Conservation (phyloP, 2,329 filamentous ascomycete genomes). For the Pyrenochaeta sp. region DNA sequence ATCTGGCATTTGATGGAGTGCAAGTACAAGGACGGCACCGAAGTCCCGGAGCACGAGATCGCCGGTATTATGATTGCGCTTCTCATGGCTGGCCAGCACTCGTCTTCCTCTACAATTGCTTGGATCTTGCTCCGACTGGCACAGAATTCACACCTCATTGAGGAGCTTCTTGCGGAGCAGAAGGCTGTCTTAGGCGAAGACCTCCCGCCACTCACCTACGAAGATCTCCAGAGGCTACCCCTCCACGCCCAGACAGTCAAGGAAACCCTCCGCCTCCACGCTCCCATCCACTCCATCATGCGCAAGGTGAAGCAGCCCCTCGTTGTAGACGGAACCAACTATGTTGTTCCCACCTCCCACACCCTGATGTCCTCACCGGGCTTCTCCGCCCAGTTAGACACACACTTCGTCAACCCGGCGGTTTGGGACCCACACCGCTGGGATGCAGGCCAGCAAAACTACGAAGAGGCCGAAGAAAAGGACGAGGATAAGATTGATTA, state of each 20-base stretch:
- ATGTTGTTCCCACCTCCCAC: slow-evolving; percentile 81
- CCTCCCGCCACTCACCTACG: slow-evolving; percentile 77
- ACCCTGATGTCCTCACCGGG: slow-evolving; percentile 85
- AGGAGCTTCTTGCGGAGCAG: slow-evolving; percentile 87
- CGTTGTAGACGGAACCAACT: slow-evolving; percentile 82
- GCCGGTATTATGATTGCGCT: slow-evolving; percentile 95
- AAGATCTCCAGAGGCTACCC: slow-evolving; percentile 78
- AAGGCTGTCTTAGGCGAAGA: slow-evolving; percentile 74
- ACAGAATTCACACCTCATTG: slow-evolving; percentile 76
- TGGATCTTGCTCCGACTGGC: slow-evolving; percentile 88
- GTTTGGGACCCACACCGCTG: slow-evolving; percentile 92
- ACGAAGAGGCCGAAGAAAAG: slow-evolving; percentile 65
- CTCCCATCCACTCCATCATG: slow-evolving; percentile 94
- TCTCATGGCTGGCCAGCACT: slow-evolving; percentile 92
- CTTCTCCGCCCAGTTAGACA: slow-evolving; percentile 74
- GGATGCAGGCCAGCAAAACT: slow-evolving; percentile 67
- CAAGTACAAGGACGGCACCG: slow-evolving; percentile 81
- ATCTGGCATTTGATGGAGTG: slow-evolving; percentile 91
- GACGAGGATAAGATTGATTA: slow-evolving; percentile 82
- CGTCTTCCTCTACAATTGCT: slow-evolving; percentile 81
- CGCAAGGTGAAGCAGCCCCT: slow-evolving; percentile 90
- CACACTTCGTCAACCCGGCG: slow-evolving; percentile 83
- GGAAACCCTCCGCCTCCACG: slow-evolving; percentile 89
- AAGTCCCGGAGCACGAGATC: slow-evolving; percentile 82
- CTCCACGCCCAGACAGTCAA: slow-evolving; percentile 87